Evolutionary conservation across 2,329 filamentous ascomycete species (phyloP).

Genomic region (Escovopsis sp.): DNA sequence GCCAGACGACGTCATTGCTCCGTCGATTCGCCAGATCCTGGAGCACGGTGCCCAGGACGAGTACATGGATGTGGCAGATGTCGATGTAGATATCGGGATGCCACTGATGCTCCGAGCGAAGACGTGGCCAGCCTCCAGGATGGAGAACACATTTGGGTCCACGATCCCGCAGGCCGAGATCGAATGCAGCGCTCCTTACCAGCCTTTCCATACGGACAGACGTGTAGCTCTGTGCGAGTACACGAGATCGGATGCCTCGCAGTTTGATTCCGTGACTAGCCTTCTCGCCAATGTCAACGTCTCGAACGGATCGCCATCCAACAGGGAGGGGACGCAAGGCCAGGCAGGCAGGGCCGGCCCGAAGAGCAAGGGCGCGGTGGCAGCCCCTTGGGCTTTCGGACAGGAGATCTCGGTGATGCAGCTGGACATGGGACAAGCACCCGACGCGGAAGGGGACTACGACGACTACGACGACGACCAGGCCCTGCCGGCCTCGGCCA

Average conservation of each 20-base stretch:
- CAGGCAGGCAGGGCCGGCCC: not conserved
- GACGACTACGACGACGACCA: slow-evolving; percentile 37
- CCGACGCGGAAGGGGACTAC: slow-evolving; percentile 34
- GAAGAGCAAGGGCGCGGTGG: slow-evolving; percentile 6
- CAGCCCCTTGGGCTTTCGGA: slow-evolving; percentile 43
- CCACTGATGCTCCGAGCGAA: slow-evolving; percentile 34
- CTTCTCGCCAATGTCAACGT: slow-evolving; percentile 26
- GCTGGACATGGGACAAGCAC: slow-evolving; percentile 35
- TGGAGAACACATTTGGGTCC: slow-evolving; percentile 37
- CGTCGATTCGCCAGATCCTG: slow-evolving; percentile 38
- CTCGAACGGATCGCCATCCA: slow-evolving; percentile 19
- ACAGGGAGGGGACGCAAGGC: slow-evolving; percentile 19
- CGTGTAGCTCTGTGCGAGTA: slow-evolving; percentile 67
- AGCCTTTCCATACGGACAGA: slow-evolving; percentile 86
- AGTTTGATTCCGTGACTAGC: slow-evolving; percentile 21
- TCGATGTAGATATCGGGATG: slow-evolving; percentile 37
- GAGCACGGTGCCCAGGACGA: slow-evolving; percentile 35
- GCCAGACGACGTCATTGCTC: slow-evolving; percentile 42
- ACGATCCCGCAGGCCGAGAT: slow-evolving; percentile 70
- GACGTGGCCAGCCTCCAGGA: slow-evolving; percentile 16
- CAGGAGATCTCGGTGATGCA: slow-evolving; percentile 33
- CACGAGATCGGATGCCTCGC: slow-evolving; percentile 17
- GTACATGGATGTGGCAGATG: slow-evolving; percentile 36
- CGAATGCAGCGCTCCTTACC: slow-evolving; percentile 88
- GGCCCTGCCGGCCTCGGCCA: slow-evolving; percentile 45